phyloP scores from a whole-genome alignment of 176 grass and related monocot genomes.

The Aegilops umbellulata region DNA sequence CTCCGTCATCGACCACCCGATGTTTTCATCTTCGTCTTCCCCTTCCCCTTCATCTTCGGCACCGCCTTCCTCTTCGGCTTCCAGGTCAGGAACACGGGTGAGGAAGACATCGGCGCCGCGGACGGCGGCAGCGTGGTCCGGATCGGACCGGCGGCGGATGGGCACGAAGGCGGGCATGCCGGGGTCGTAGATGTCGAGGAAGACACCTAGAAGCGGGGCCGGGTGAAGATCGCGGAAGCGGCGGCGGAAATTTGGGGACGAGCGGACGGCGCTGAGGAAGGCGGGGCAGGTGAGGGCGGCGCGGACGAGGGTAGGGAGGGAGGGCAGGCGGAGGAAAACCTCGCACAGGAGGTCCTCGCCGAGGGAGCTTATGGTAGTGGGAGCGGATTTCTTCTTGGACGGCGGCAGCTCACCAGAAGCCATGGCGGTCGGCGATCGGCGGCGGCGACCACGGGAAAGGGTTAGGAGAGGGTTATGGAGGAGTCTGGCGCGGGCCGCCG shows the following conservation, averaged over 20 bases:
- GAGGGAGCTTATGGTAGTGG: neutral
- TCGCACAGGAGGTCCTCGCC: neutral
- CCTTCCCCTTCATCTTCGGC: too few relatives aligned
- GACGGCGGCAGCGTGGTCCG: neutral
- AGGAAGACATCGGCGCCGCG: neutral
- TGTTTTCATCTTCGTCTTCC: too few relatives aligned
- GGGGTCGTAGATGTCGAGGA: neutral
- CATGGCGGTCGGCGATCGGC: neutral
- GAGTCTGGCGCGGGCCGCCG: too few relatives aligned
- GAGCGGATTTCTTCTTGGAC: neutral
- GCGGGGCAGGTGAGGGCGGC: neutral
- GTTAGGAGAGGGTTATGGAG: neutral
- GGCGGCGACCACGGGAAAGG: neutral
- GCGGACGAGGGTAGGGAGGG: neutral
- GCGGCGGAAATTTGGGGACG: neutral
- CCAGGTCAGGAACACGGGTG: neutral
- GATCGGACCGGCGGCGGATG: neutral
- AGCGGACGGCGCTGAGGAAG: neutral
- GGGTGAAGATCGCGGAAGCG: neutral
- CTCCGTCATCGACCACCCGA: neutral
- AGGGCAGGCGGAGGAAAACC: neutral
- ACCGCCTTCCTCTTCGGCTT: neutral
- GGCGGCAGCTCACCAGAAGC: neutral
- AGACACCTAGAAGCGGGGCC: neutral
- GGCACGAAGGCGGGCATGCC: neutral